Percentiles rank a stretch among this genome's conserved stretches.
Conservation (phyloP, 768 basidiomycete species). For the Lentinus tigrinus region DNA sequence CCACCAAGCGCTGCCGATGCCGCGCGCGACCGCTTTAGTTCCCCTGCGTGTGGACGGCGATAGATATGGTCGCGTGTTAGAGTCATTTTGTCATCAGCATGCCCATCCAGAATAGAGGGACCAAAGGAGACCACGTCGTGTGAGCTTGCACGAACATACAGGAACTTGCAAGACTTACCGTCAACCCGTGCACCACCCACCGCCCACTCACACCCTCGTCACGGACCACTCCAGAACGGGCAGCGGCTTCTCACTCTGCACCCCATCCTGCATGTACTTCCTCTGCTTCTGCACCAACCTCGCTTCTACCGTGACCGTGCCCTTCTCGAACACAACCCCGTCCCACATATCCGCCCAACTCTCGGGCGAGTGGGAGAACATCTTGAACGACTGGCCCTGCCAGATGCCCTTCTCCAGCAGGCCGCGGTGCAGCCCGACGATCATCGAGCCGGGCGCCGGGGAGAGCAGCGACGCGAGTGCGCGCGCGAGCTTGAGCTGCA, state of each 20-base stretch:
- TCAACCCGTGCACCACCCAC: neutral
- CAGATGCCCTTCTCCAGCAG: slow-evolving; percentile 31
- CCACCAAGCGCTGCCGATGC: no score
- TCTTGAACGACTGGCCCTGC: slow-evolving; percentile 4
- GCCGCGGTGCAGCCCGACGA: slow-evolving; percentile 43
- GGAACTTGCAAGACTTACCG: no score
- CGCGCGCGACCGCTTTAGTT: no score
- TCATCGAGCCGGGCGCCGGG: slow-evolving; percentile 42
- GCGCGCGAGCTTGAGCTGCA: slow-evolving; percentile 42
- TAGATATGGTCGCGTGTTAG: no score
- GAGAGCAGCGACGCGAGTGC: slow-evolving; percentile 42
- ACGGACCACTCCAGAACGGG: slow-evolving; percentile 32
- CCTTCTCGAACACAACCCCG: slow-evolving; percentile 33
- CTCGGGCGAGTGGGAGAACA: slow-evolving; percentile 39
- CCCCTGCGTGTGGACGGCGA: no score
- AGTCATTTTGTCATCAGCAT: no score
- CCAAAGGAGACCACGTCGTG: no score
- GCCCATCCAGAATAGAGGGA: no score
- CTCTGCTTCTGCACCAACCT: neutral
- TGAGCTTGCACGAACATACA: no score
- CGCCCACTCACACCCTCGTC: neutral
- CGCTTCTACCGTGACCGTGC: slow-evolving; percentile 30
- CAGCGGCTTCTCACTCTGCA: neutral
- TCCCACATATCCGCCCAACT: slow-evolving; percentile 41
- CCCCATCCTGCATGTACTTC: neutral